These are phyloP conservation scores for Diplodia sapinea DNA, from an alignment of 2,329 filamentous ascomycete species.

Conservation along the genomic window DNA sequence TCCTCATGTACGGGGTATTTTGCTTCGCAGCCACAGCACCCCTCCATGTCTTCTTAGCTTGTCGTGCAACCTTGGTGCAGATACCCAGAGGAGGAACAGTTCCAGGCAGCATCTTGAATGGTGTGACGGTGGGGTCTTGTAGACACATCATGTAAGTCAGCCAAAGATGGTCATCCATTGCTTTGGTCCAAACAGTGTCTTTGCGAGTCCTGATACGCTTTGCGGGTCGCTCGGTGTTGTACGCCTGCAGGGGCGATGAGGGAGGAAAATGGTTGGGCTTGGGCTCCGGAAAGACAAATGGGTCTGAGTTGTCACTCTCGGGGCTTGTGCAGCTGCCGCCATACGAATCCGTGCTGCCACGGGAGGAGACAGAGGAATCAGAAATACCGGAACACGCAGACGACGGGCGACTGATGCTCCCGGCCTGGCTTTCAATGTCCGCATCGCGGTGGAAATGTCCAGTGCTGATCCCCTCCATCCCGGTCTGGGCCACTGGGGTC, in stretches of 20 bases:
- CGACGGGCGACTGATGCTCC: constrained; percentile 59
- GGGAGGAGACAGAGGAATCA: constrained; percentile 67
- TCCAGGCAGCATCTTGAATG: constrained; percentile 70
- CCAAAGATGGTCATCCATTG: constrained; percentile 71
- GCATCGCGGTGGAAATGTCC: constrained; percentile 41
- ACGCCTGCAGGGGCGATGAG: constrained; percentile 42
- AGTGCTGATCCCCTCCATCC: constrained; percentile 40
- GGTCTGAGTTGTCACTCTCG: constrained; percentile 64
- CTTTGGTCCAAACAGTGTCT: constrained; percentile 60
- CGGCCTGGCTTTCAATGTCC: constrained; percentile 46
- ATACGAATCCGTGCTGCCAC: constrained; percentile 63
- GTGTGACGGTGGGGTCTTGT: constrained; percentile 69
- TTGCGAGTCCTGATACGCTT: constrained; percentile 54
- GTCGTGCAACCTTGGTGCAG: constrained; percentile 66
- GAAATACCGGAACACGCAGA: constrained; percentile 66
- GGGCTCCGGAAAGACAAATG: constrained; percentile 57
- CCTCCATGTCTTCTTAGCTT: constrained; percentile 67
- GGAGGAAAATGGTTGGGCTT: constrained; percentile 38
- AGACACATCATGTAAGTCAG: constrained; percentile 69
- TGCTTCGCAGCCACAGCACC: constrained; percentile 42
- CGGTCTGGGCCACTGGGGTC: constrained; percentile 54
- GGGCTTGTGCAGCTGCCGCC: constrained; percentile 66
- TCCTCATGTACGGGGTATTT: constrained; percentile 52
- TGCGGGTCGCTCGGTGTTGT: constrained; percentile 38
- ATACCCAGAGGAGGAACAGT: constrained; percentile 68